Evolutionary conservation across 805 yeast genomes (phyloP), one percentile per base, ranked within the genome.

Genomic region (Candida maesae): DNA sequence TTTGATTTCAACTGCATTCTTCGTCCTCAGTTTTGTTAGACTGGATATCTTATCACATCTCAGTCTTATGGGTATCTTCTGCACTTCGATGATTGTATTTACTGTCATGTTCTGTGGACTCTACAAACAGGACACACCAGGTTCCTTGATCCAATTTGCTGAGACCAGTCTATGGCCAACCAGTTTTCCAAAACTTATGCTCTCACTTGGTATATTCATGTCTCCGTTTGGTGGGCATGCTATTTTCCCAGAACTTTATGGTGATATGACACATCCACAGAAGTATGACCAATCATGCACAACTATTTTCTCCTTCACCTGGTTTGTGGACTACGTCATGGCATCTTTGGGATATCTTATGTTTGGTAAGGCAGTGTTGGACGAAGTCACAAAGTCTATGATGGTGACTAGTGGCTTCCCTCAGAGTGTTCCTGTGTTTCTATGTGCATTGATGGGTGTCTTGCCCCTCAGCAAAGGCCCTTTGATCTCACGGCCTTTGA

Each of bases 201-300:
- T 78, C 26, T 73, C 83, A 1, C 65, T 79, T 36, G 86, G 86
- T 11, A 79, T 81, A 38, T 71, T 79, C 45, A 71, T 81, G 71
- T 83, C 90, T 4, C 90, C 91, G 1, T 85, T 84, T 68, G 89
- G 93, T 6, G 91, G 93, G 0, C 93, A 85, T 62, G 87, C 93
- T 5, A 76, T 85, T 19, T 85, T 84, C 54, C 93, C 93, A 3
- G 84, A 84, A 50, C 67, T 84, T 39, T 80, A 78, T 57, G 71
- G 79, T 26, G 95, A 84, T 59, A 80, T 84, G 84, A 70, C 84
- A 39, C 83, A 78, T 49, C 90, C 91, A 4, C 49, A 64, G 20
- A 79, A 81, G 53, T 84, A 76, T 57, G 50, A 58, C n/a, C 56
- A 58, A 17, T 71, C 81, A 43, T 67, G 81, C 38, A 68, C 72